A percentile compares a stretch with the other conserved stretches of the same genome.
Evolutionary conservation across 805 yeast species (phyloP).

Genomic region (Cyberlindnera americana): DNA sequence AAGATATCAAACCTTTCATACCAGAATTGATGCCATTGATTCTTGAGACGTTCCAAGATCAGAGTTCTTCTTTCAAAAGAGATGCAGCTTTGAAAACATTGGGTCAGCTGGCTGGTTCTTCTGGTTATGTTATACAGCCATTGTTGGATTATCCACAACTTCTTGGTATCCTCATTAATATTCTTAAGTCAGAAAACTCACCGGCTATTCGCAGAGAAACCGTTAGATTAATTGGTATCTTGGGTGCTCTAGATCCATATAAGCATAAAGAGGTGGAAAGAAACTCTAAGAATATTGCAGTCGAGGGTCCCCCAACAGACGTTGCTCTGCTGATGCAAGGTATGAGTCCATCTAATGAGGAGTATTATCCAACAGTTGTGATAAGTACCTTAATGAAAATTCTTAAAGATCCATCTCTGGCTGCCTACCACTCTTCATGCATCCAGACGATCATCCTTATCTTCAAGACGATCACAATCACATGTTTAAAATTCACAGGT

Average conservation of each 20-base stretch:
- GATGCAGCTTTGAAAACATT: slow-evolving; percentile 86
- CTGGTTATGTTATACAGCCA: slow-evolving; percentile 96
- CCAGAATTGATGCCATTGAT: slow-evolving; percentile 82
- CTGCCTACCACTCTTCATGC: slow-evolving; percentile 84
- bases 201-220: slow-evolving; percentile 79
- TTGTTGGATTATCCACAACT: slow-evolving; percentile 87
- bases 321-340: slow-evolving; percentile 89
- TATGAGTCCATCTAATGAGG: slow-evolving; percentile 88
- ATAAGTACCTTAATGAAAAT: slow-evolving; percentile 81
- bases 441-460: slow-evolving; percentile 93
- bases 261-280: slow-evolving; percentile 90
- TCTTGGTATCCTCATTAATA: slow-evolving; percentile 74
- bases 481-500: slow-evolving; percentile 85
- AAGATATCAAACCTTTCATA: slow-evolving; percentile 69
- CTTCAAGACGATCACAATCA: slow-evolving; percentile 81
- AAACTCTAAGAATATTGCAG: slow-evolving; percentile 45
- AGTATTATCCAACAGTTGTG: slow-evolving; percentile 93
- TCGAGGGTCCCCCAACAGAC: slow-evolving; percentile 86
- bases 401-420: slow-evolving; percentile 77
- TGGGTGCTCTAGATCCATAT: slow-evolving; percentile 97
- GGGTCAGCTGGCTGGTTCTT: slow-evolving; percentile 84
- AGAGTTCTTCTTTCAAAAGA: slow-evolving; percentile 80
- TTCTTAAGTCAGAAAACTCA: slow-evolving; percentile 76
- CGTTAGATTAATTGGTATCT: slow-evolving; percentile 81
- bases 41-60: slow-evolving; percentile 86